Conservation (phyloP, 2,329 filamentous ascomycete species). For the Fusarium poae region DNA sequence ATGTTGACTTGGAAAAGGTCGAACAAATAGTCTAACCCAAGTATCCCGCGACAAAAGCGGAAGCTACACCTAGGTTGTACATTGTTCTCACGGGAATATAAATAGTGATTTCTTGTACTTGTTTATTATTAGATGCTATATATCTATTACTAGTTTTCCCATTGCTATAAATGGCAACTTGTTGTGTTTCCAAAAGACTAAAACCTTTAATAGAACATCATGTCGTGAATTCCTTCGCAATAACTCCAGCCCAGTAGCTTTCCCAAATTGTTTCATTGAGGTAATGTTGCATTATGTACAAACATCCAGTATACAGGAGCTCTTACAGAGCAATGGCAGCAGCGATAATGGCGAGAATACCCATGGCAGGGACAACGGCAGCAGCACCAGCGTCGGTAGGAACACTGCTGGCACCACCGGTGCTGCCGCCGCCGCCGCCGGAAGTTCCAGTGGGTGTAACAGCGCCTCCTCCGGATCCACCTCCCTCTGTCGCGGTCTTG, state of each 20-base stretch:
- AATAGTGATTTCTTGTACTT: neutral
- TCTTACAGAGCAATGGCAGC: slow-evolving; percentile 53
- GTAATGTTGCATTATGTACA: slow-evolving; percentile 1
- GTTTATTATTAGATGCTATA: slow-evolving; percentile 26
- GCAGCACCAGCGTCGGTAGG: slow-evolving; percentile 35
- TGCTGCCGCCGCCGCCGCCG: neutral
- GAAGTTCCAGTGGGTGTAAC: slow-evolving; percentile 25
- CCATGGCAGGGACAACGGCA: slow-evolving; percentile 48
- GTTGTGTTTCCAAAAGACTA: slow-evolving; percentile 5
- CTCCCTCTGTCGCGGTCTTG: slow-evolving; percentile 9
- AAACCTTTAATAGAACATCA: slow-evolving; percentile 16
- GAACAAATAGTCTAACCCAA: too few relatives aligned
- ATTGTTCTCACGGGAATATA: neutral
- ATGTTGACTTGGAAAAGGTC: slow-evolving; percentile 58
- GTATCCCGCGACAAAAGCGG: neutral
- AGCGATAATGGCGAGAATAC: slow-evolving; percentile 51
- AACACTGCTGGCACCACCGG: slow-evolving; percentile 29
- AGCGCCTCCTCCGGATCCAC: slow-evolving; percentile 6
- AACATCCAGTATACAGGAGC: neutral
- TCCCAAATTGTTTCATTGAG: slow-evolving; percentile 3
- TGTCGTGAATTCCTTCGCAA: slow-evolving; percentile 23
- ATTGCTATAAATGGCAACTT: slow-evolving; percentile 17
- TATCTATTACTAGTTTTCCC: slow-evolving; percentile 37
- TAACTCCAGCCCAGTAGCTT: slow-evolving; percentile 8
- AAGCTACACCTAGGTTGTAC: neutral